Conservation (phyloP, 345 rosid genomes). For the Carallia brachiata region DNA sequence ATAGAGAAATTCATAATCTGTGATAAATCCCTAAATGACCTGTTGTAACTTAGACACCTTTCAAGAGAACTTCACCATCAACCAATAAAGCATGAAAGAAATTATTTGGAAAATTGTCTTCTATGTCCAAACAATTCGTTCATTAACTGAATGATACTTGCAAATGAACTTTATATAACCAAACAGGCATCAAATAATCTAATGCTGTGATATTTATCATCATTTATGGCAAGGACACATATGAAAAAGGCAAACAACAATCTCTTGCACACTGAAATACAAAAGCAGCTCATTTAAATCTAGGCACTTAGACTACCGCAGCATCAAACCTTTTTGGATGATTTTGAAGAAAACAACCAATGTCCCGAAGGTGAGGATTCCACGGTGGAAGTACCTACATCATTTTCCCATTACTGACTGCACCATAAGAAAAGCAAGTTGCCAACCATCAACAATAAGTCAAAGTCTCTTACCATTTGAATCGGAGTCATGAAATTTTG, state of each 20-base stretch:
- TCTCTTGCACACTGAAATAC: background rate
- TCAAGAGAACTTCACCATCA: too few relatives aligned
- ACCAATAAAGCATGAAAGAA: too few relatives aligned
- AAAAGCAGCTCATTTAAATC: background rate
- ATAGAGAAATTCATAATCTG: too few relatives aligned
- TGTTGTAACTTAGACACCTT: too few relatives aligned
- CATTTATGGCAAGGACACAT: background rate
- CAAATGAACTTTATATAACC: too few relatives aligned
- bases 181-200: too few relatives aligned
- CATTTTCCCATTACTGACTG: constrained; percentile 13
- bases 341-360: constrained; percentile 93
- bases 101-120: too few relatives aligned
- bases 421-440: background rate
- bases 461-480: constrained; percentile 46
- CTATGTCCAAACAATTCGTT: too few relatives aligned
- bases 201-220: background rate
- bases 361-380: constrained; percentile 49
- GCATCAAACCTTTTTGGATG: constrained; percentile 67
- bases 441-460: background rate
- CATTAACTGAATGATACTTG: too few relatives aligned
- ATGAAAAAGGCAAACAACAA: constrained; percentile 1
- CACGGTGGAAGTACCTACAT: constrained; percentile 51
- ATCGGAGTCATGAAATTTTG: constrained; percentile 46
- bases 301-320: background rate
- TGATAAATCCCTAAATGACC: too few relatives aligned